Conservation (phyloP, 805 yeast genomes). For the Yarrowia sp. region DNA sequence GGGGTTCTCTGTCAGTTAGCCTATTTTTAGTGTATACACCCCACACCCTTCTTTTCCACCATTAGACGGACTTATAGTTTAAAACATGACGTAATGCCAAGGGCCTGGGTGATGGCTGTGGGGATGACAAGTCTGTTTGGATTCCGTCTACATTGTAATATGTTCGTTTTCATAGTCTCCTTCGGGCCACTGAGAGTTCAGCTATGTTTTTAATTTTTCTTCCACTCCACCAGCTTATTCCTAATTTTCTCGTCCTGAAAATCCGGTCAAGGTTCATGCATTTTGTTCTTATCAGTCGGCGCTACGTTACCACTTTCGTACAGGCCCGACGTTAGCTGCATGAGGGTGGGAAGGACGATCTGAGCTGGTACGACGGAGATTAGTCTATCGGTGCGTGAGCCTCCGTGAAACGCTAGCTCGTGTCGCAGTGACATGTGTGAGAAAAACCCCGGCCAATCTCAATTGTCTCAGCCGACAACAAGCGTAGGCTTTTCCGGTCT, state of each 20-base stretch:
- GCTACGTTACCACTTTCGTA: conserved; percentile 28
- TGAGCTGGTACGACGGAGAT: too few species aligned
- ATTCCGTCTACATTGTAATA: too few species aligned
- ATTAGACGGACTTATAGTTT: background rate
- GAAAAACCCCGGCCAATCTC: background rate
- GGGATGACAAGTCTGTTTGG: too few species aligned
- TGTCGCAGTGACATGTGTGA: conserved; percentile 15
- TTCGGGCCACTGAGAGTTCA: too few species aligned
- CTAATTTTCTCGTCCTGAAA: too few species aligned
- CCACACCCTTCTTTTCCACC: background rate
- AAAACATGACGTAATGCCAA: conserved; percentile 32
- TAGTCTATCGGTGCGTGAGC: conserved; percentile 16
- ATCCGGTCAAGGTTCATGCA: conserved; percentile 6
- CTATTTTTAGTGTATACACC: conserved; percentile 14
- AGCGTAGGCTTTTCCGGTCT: too few species aligned
- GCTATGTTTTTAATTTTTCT: too few species aligned
- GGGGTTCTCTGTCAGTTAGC: background rate
- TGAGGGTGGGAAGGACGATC: background rate
- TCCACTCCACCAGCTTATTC: too few species aligned
- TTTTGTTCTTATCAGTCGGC: conserved; percentile 15
- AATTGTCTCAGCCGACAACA: background rate
- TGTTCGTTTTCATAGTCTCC: too few species aligned
- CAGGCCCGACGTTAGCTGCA: conserved; percentile 8
- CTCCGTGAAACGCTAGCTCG: background rate
- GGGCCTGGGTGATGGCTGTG: background rate